A percentile compares a stretch with the other conserved stretches of the same genome.
These are phyloP conservation scores for Fusarium begoniae DNA, from an alignment of 2,329 filamentous ascomycete species.

Conservation along the genomic window DNA sequence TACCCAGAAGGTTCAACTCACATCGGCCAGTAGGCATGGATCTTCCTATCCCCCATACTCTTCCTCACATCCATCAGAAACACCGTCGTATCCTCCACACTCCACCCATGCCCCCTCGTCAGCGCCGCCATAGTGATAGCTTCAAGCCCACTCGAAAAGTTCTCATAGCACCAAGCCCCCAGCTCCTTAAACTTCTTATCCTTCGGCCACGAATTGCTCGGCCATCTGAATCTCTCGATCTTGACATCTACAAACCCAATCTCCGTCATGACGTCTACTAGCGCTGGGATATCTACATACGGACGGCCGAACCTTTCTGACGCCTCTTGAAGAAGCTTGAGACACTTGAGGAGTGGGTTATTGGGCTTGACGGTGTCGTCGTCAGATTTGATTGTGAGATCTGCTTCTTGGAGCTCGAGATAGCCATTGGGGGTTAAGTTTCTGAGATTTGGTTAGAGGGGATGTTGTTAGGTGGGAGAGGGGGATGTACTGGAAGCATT, in stretches of 20 bases:
- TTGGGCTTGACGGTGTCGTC: background rate
- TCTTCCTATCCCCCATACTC: background rate
- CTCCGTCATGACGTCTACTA: background rate
- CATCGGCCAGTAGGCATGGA: background rate
- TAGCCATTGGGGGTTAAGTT: background rate
- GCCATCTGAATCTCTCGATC: background rate
- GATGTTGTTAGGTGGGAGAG: rapidly evolving
- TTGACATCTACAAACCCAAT: background rate
- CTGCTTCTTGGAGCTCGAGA: background rate
- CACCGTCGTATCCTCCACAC: background rate
- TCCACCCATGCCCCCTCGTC: background rate
- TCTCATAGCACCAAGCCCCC: background rate
- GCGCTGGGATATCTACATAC: background rate
- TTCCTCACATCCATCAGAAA: background rate
- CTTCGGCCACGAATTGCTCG: background rate
- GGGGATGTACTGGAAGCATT: background rate
- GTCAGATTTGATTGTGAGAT: background rate
- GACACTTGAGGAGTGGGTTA: background rate
- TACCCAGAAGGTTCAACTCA: background rate
- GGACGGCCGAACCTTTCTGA: background rate
- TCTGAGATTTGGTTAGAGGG: background rate
- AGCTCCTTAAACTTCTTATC: background rate
- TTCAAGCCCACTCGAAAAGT: background rate
- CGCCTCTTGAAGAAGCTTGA: background rate
- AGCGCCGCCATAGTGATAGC: background rate